These are phyloP conservation scores for Tardiomyces depauwii DNA, from an alignment of 1,139 yeast genomes.

Conservation along the genomic window DNA sequence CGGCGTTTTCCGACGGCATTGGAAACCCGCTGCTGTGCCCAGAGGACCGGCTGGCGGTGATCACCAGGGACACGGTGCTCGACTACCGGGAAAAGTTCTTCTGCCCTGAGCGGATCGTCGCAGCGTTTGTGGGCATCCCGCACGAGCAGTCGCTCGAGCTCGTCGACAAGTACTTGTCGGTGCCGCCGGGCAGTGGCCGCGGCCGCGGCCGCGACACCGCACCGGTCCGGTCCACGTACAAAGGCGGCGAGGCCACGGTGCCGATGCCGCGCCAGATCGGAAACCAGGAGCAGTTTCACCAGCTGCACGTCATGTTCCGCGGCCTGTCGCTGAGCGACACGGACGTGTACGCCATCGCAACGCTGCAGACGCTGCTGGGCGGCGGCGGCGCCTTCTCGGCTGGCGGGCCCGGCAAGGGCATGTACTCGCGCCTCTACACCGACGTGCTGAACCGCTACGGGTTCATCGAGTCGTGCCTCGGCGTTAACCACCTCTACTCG, in stretches of 20 bases:
- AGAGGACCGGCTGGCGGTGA: slow-evolving; percentile 46
- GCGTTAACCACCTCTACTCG: slow-evolving; percentile 83
- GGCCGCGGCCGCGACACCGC: slow-evolving; percentile 17
- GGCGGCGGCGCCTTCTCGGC: slow-evolving; percentile 98
- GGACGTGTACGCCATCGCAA: slow-evolving; percentile 84
- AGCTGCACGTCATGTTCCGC: slow-evolving; percentile 80
- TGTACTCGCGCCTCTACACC: slow-evolving; percentile 91
- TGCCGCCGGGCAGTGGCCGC: slow-evolving; percentile 62
- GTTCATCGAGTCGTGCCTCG: slow-evolving; percentile 77
- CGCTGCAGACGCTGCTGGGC: slow-evolving; percentile 84
- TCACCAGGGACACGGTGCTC: slow-evolving; percentile 42
- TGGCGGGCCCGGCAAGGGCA: slow-evolving; percentile 99
- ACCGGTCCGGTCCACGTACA: slow-evolving; percentile 43
- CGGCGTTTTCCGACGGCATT: slow-evolving; percentile 69
- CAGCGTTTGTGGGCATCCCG: slow-evolving; percentile 81
- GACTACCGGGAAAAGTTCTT: slow-evolving; percentile 59
- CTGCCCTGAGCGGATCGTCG: slow-evolving; percentile 73
- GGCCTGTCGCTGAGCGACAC: slow-evolving; percentile 77
- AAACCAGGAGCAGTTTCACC: slow-evolving; percentile 71
- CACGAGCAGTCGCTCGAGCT: slow-evolving; percentile 59
- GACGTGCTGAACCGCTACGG: slow-evolving; percentile 86
- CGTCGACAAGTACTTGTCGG: slow-evolving; percentile 45
- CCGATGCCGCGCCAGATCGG: slow-evolving; percentile 54
- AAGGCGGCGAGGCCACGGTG: slow-evolving; percentile 67
- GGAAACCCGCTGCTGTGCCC: slow-evolving; percentile 88